Evolutionary conservation across 768 basidiomycete species (phyloP), one percentile per base, ranked within the genome.

Genomic region (Phylloporus arenicola): DNA sequence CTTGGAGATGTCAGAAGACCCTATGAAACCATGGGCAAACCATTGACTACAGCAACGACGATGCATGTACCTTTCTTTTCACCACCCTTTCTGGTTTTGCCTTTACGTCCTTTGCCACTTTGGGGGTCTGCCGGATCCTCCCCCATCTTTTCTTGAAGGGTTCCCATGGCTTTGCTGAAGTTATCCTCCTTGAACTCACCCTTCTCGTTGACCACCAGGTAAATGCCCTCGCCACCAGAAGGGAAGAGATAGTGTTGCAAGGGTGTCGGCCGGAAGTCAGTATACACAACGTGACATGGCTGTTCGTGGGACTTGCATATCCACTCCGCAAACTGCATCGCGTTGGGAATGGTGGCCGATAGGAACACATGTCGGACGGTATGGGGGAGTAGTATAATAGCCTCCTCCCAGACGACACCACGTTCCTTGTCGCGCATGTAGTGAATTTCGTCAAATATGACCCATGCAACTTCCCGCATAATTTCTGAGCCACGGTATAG

Each of bases 401-500:
- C 94, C 68, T 96, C 94, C 70, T 99, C 95, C 96, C 96, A 98
- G 24, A 99, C 96, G 17, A 99, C 96, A 57, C 96, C 96, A 58
- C 96, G 89, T 66, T 99, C 96, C 62, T 92, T 92, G 75, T 98
- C 96, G 53, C 96, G 86, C 96, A 98, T 99, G 72, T 98, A 99
- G 65, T 99, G 96, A 54, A 99, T 96, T 72, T 99, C 96, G 65
- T 99, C 96, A 68, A 98, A 99, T 57, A 99, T 83, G 50, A 98
- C 95, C 96, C 96, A 99, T 1, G 94, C 93, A n/a, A 99, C 95
- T 74, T 99, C 96, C 50, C 96, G 89, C 88, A 98, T 94, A 57
- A 99, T 87, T 72, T 99, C 96, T 4, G 93, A 97, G 34, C 96
- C 96, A 47, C 96, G 86, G 64, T 99, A 99, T 24, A 99, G 74